Base-by-base conservation (phyloP, 331 rosid species). In the Ulmus americana region DNA sequence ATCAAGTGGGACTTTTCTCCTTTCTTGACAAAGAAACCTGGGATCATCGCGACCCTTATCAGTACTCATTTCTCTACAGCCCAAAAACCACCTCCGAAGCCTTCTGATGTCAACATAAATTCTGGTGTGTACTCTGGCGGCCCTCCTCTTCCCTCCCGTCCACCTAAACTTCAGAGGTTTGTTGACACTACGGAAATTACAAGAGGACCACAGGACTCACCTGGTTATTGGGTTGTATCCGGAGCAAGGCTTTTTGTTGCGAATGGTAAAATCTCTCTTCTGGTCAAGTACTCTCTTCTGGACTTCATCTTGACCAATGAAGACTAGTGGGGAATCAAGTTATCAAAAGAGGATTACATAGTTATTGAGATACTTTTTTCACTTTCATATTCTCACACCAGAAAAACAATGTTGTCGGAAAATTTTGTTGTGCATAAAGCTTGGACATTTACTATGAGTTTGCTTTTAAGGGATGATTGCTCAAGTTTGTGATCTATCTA, bases 161-260 rank as follows among this genome's bases (percentile, higher is more conserved):
- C 85, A 0, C 90, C 91, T 7, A 86, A 86, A 67, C 89, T 90
- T 55, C 79, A 79, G 62, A 84, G 76, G 80, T 86, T 81, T 46
- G 90, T 90, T 22, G 91, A 86, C 81, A 84, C 84, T 10, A 77
- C 74, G 0, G 95, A 86, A 79, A 79, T 79, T 89, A 76, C 79
- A 2, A 81, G 96, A 74, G 95, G 92, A 50, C 90, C 92, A 3
- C 92, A 85, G 86, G 90, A 86, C 69, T 74, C 80, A 16, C 96
- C 96, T 0, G 96, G 96, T 18, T 81, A 90, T 61, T 90, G 96
- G 96, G 86, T 85, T 58, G 95, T 90, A 50, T 86, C 96, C 0
- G 96, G 96, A 9, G 96, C 90, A 72, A 76, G 83, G 73, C 88
- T 88, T 53, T 9, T 39, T 1, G 87, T 87, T 61, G 97, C 85